These are phyloP conservation scores for Pseudophaeomoniella oleicola DNA, from an alignment of 2,329 filamentous ascomycete genomes.

Conservation along the genomic window DNA sequence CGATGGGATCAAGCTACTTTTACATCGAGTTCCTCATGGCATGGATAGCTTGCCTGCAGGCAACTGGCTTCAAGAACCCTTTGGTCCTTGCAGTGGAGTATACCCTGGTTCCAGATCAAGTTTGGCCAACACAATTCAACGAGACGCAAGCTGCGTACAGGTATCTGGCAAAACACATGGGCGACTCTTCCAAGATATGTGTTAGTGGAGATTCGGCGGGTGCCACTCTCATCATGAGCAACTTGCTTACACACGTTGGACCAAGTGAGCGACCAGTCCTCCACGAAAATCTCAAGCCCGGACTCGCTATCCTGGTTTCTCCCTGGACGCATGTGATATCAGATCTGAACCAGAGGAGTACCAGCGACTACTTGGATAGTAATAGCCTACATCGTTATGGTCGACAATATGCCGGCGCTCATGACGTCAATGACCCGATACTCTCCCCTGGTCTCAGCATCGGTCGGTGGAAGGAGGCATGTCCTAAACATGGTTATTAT, in stretches of 20 bases:
- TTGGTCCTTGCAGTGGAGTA: constrained; percentile 71
- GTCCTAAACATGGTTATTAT: constrained; percentile 51
- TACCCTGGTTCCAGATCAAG: constrained; percentile 59
- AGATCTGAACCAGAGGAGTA: constrained; percentile 49
- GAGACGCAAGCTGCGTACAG: constrained; percentile 58
- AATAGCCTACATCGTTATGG: constrained; percentile 55
- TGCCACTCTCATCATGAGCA: constrained; percentile 55
- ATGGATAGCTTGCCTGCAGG: constrained; percentile 52
- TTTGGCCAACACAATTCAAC: constrained; percentile 59
- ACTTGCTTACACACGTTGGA: constrained; percentile 40
- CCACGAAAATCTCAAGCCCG: constrained; percentile 29
- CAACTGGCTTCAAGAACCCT: constrained; percentile 56
- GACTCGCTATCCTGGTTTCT: constrained; percentile 58
- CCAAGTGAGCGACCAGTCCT: constrained; percentile 4
- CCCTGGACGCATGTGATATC: constrained; percentile 69
- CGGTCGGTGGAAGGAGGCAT: constrained; percentile 51
- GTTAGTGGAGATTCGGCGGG: constrained; percentile 71
- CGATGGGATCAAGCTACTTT: constrained; percentile 69
- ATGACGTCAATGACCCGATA: constrained; percentile 36
- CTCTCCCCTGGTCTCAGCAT: constrained; percentile 54
- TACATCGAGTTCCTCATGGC: constrained; percentile 71
- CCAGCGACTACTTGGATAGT: constrained; percentile 61
- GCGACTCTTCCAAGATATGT: constrained; percentile 47
- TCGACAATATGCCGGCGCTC: constrained; percentile 48
- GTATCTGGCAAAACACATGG: constrained; percentile 46